phyloP scores from a whole-genome alignment of 148 eudicot genomes.

The Drosera capensis region DNA sequence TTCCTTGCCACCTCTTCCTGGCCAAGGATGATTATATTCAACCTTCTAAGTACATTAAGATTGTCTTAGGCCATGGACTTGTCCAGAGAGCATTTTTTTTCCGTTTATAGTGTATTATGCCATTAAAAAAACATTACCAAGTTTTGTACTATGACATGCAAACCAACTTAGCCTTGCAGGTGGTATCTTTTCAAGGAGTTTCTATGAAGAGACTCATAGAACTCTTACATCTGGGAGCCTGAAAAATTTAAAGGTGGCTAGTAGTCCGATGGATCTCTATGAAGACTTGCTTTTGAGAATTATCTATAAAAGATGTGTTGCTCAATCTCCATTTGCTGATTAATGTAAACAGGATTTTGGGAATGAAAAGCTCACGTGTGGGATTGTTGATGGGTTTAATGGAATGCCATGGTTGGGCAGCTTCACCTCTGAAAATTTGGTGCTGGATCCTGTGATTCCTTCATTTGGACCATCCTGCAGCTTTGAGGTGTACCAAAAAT shows the following conservation, averaged over 20 bases:
- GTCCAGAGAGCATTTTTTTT: not conserved
- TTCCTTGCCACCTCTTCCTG: no score
- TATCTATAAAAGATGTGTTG: conserved; percentile 4
- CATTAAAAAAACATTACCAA: conserved; percentile 1
- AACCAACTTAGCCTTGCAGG: conserved; percentile 28
- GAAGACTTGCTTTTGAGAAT: conserved; percentile 6
- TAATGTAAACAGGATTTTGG: conserved; percentile 26
- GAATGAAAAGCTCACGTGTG: conserved; percentile 34
- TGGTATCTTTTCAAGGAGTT: conserved; percentile 13
- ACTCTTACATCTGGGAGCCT: conserved; percentile 22
- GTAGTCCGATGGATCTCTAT: conserved; percentile 20
- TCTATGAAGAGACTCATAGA: conserved; percentile 25
- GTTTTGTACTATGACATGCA: conserved; percentile 8
- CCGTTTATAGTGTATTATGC: not conserved
- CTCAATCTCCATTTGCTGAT: conserved; percentile 6
- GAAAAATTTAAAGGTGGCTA: conserved; percentile 42
- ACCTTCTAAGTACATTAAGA: no score
- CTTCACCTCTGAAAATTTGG: conserved; percentile 24
- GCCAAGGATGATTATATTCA: no score
- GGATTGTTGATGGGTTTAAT: conserved; percentile 21
- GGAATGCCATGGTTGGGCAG: conserved; percentile 36
- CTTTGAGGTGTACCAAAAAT: conserved; percentile 35
- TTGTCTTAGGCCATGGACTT: not conserved
- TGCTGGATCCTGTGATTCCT: conserved; percentile 15
- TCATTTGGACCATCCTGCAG: conserved; percentile 36